Base-by-base conservation (phyloP, 1,284 basidiomycete species). In the Ceratobasidium sp. region DNA sequence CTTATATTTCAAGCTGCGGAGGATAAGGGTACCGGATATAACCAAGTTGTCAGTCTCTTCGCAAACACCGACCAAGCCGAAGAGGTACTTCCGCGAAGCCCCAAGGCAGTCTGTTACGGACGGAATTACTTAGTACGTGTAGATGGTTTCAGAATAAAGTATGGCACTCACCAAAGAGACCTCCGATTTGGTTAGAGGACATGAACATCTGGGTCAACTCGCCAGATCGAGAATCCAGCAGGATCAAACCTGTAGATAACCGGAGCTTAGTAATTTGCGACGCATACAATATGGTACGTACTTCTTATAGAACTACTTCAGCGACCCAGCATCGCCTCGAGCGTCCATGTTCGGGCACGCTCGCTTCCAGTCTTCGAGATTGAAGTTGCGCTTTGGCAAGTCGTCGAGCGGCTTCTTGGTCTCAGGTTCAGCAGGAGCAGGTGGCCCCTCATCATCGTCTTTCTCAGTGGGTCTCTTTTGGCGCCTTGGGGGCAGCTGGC, bases 291-390 rank as follows among this genome's bases (percentile, higher is more conserved):
- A n/a, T n/a, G n/a, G n/a, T n/a, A n/a, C 91, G 77, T 82, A 95
- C 94, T 96, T 93, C 86, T 95, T 84, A 89, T 97, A 96, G 90
- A 97, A 93, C 95, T 95, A 97, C 85, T 95, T 93, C 33, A 95
- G 82, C 63, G 93, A 83, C 78, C 94, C 94, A 70, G 86, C 91
- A 28, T 92, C 81, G 53, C 93, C 94, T 94, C 46, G 92, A 53
- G 97, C 98, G 33, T 98, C 97, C 86, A 94, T 93, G 93, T 99
- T 99, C 82, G 96, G 97, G 90, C 99, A 99, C 79, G 94, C 93
- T 75, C 96, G 93, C 89, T 99, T 99, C 95, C 95, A 98, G 88
- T 98, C 97, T 86, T 99, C 97, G 78, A 99, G 92, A 89, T 97
- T 96, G 89, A 98, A 94, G 18, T 90, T 87, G 23, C 95, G 96